phyloP scores from a whole-genome alignment of 2,329 filamentous ascomycete species.

The Cladophialophora chaetospira region DNA sequence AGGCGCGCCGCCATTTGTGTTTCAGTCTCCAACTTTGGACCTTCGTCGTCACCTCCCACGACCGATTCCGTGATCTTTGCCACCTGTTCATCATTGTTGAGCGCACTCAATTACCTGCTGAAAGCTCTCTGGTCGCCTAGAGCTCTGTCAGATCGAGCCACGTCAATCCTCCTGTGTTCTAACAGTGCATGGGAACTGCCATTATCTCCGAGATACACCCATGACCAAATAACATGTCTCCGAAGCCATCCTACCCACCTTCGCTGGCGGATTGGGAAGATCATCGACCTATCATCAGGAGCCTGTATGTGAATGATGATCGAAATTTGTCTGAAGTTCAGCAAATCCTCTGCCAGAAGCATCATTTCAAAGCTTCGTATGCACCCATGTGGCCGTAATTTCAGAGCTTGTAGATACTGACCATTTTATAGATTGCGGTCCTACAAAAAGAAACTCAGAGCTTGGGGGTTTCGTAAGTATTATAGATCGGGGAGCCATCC shows the following conservation, averaged over 20 bases:
- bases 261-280: slow-evolving; percentile 10
- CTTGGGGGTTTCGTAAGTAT: slow-evolving; percentile 7
- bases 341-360: slow-evolving; percentile 1
- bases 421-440: not conserved
- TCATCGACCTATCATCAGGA: not conserved
- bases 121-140: no score
- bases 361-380: slow-evolving; percentile 6
- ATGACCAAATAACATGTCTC: not conserved
- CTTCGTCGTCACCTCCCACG: no score
- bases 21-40: not conserved
- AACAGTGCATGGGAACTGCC: not conserved
- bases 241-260: slow-evolving; percentile 1
- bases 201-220: not conserved
- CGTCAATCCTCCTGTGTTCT: not conserved
- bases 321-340: slow-evolving; percentile 6
- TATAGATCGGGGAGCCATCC: not conserved
- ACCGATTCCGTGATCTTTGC: no score
- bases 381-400: not conserved
- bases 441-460: slow-evolving; percentile 6
- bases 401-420: not conserved
- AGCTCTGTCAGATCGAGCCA: no score
- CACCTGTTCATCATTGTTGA: no score
- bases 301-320: slow-evolving; percentile 1
- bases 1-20: not conserved
- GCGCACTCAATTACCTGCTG: no score